Conservation (phyloP, 306 rosid species). For the Fragaria iinumae region DNA sequence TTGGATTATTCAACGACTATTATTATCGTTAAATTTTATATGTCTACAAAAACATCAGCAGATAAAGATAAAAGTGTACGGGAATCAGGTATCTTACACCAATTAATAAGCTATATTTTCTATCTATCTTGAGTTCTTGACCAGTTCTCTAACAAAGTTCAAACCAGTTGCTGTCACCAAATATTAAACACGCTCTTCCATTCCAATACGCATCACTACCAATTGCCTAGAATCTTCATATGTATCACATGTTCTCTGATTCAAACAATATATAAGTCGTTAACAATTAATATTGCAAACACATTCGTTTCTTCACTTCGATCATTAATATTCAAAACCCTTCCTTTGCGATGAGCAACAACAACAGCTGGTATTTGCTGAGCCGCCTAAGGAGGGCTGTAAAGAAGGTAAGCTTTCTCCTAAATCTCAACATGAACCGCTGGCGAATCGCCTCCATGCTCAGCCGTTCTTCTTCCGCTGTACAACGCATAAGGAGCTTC, state of each 20-base stretch:
- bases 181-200: conserved; percentile 20
- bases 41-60: too few relatives aligned
- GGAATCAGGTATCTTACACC: too few relatives aligned
- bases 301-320: not conserved
- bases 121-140: not conserved
- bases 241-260: not conserved
- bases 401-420: conserved; percentile 46
- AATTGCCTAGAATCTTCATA: conserved; percentile 11
- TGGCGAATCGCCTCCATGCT: conserved; percentile 54
- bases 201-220: conserved; percentile 26
- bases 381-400: conserved; percentile 57
- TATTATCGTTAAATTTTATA: too few relatives aligned
- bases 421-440: conserved; percentile 43
- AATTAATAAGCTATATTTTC: too few relatives aligned
- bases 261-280: not conserved
- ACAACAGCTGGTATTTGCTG: conserved; percentile 28
- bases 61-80: too few relatives aligned
- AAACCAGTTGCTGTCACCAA: not conserved
- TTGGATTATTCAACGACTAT: too few relatives aligned
- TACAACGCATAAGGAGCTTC: conserved; percentile 41
- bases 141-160: conserved; percentile 7
- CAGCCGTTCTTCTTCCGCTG: conserved; percentile 30
- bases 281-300: not conserved
- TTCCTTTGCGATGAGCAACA: conserved; percentile 26
- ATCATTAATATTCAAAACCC: not conserved